A percentile compares a stretch with the other conserved stretches of the same genome.
Conservation (phyloP, 257 asterid genomes). For the Nicotiana sylvestris region DNA sequence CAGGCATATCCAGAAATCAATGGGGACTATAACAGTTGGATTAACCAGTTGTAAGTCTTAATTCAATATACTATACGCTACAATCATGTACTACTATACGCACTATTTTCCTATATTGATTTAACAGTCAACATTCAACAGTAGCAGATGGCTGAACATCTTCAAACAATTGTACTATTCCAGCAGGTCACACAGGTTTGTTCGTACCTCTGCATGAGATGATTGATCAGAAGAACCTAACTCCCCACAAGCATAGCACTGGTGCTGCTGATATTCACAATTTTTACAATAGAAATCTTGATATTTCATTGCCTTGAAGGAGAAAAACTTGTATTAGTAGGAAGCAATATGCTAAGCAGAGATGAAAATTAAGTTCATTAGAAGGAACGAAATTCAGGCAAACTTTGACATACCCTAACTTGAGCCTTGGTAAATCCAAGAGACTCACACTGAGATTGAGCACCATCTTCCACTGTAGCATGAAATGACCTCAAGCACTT, state of each 20-base stretch:
- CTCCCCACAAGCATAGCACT: slow-evolving; percentile 79
- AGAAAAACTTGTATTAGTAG: neutral
- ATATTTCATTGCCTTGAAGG: slow-evolving; percentile 37
- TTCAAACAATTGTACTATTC: neutral
- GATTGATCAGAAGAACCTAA: slow-evolving; percentile 85
- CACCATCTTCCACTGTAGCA: slow-evolving; percentile 57
- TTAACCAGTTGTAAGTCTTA: neutral
- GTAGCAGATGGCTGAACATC: neutral
- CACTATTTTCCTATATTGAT: neutral
- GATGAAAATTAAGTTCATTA: neutral
- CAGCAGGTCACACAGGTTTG: neutral
- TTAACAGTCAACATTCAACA: slow-evolving; percentile 3
- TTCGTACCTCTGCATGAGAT: slow-evolving; percentile 67
- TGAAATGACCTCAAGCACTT: slow-evolving; percentile 93
- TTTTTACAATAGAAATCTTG: slow-evolving; percentile 59
- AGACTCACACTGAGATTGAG: slow-evolving; percentile 53
- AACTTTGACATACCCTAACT: slow-evolving; percentile 37
- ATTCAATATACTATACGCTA: neutral
- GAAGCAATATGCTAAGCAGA: neutral
- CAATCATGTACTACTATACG: neutral
- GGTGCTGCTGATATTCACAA: slow-evolving; percentile 68
- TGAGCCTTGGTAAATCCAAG: slow-evolving; percentile 52
- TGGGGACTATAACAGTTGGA: neutral
- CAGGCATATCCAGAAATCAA: neutral
- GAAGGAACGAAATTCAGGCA: neutral